Evolutionary conservation across 768 basidiomycete species (phyloP).

Genomic region (Pleurotus sapidus): DNA sequence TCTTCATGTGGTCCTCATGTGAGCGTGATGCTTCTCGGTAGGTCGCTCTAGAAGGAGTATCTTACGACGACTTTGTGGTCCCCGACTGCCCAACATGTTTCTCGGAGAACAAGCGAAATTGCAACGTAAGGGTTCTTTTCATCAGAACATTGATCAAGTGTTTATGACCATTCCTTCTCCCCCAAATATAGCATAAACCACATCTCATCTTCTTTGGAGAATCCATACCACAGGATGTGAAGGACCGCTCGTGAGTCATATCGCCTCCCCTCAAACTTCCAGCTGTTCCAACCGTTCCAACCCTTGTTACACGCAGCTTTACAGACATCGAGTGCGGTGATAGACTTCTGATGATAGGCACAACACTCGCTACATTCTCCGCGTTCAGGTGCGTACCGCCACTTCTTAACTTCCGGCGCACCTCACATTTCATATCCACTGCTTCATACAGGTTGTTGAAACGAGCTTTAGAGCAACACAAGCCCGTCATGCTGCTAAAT

Average conservation of each 20-base stretch:
- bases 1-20: not conserved
- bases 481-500: constrained; percentile 81
- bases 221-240: constrained; percentile 65
- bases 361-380: constrained; percentile 91
- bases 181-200: constrained; percentile 63
- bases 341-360: constrained; percentile 78
- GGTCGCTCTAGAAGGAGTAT: constrained; percentile 80
- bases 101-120: constrained; percentile 50
- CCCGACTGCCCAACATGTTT: constrained; percentile 76
- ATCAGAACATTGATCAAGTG: not conserved
- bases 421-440: not conserved
- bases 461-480: constrained; percentile 70
- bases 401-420: not conserved
- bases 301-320: constrained; percentile 38
- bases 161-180: constrained; percentile 3
- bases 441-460: constrained; percentile 60
- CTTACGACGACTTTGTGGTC: constrained; percentile 75
- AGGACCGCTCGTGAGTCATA: constrained; percentile 64
- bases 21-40: constrained; percentile 23
- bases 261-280: not conserved
- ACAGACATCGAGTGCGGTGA: constrained; percentile 56
- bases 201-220: constrained; percentile 90
- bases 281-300: too few relatives aligned
- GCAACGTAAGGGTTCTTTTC: constrained; percentile 45
- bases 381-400: constrained; percentile 65